Evolutionary conservation across 139 green algal genomes (phyloP).

Genomic region (Pseudopediastrum boryanum): DNA sequence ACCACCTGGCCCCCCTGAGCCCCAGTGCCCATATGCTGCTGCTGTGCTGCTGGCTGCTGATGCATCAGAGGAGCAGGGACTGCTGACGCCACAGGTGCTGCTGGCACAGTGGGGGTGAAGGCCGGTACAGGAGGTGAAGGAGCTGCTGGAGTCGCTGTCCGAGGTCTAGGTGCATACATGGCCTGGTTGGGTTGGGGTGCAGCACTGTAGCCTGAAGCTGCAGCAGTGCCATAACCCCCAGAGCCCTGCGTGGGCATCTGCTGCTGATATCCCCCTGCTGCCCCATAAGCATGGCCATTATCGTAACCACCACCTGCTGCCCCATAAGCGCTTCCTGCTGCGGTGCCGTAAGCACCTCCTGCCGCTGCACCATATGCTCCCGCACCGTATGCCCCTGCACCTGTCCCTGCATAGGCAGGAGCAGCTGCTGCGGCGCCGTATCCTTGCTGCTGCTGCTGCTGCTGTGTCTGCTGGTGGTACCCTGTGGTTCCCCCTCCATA

Average conservation of each 20-base stretch:
- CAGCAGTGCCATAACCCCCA: slow-evolving; percentile 12
- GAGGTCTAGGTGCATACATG: not conserved
- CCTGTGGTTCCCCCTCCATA: slow-evolving; percentile 33
- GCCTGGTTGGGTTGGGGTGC: slow-evolving; percentile 9
- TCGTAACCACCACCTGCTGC: no score
- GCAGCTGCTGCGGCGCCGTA: slow-evolving; percentile 10
- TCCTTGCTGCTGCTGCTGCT: not conserved
- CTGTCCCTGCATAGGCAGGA: not conserved
- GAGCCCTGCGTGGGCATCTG: slow-evolving; percentile 13
- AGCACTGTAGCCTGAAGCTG: slow-evolving; percentile 4
- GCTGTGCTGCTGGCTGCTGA: slow-evolving; percentile 26
- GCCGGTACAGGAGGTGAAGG: not conserved
- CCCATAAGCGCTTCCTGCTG: not conserved
- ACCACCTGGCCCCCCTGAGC: not conserved
- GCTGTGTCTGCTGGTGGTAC: not conserved
- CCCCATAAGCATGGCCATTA: no score
- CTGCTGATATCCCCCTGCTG: slow-evolving; percentile 23
- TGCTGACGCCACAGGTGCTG: slow-evolving; percentile 17
- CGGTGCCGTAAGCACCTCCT: not conserved
- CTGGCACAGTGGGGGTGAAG: slow-evolving; percentile 8
- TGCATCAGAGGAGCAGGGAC: no score
- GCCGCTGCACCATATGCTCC: no score
- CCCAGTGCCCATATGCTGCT: slow-evolving; percentile 1
- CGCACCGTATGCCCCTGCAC: no score
- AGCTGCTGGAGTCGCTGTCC: not conserved